Evolutionary conservation across 2,329 filamentous ascomycete genomes (phyloP).

Genomic region (Arachnomyces sp.): DNA sequence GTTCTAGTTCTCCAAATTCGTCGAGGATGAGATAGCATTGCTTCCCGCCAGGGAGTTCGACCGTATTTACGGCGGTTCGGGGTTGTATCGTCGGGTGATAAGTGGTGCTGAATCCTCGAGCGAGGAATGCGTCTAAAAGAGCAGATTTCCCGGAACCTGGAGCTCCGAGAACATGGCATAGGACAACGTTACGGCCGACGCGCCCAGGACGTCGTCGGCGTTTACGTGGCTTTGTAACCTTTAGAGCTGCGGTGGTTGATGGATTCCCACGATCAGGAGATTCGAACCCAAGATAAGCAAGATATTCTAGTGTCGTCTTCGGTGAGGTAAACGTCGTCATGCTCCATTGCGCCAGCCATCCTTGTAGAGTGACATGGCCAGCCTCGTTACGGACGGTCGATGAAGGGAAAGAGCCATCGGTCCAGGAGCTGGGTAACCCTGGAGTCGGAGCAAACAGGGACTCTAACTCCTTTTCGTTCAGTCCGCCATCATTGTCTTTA

Average conservation of each 20-base stretch:
- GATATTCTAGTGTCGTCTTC: conserved; percentile 88
- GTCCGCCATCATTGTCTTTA: conserved; percentile 91
- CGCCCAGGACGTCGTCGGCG: conserved; percentile 70
- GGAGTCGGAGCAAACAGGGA: conserved; percentile 90
- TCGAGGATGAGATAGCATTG: conserved; percentile 95
- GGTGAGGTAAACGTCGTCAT: conserved; percentile 98
- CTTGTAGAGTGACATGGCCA: conserved; percentile 89
- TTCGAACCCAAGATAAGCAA: conserved; percentile 94
- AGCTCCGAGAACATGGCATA: conserved; percentile 85
- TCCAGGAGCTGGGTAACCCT: conserved; percentile 77
- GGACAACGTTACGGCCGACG: conserved; percentile 87
- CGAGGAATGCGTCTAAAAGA: conserved; percentile 82
- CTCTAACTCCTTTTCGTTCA: conserved; percentile 76
- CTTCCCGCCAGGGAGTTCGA: conserved; percentile 89
- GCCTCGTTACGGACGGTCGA: conserved; percentile 93
- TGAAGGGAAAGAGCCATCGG: conserved; percentile 79
- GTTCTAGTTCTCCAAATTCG: conserved; percentile 91
- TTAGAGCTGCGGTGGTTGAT: conserved; percentile 73
- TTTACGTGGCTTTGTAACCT: conserved; percentile 87
- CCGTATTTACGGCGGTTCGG: conserved; percentile 86
- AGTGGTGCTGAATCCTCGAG: conserved; percentile 70
- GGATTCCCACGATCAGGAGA: conserved; percentile 62
- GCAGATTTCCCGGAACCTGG: conserved; percentile 84
- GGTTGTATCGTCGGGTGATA: conserved; percentile 95
- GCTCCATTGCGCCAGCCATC: conserved; percentile 98